Conservation (phyloP, 106 monocot species). For the Dioscorea dumetorum region DNA sequence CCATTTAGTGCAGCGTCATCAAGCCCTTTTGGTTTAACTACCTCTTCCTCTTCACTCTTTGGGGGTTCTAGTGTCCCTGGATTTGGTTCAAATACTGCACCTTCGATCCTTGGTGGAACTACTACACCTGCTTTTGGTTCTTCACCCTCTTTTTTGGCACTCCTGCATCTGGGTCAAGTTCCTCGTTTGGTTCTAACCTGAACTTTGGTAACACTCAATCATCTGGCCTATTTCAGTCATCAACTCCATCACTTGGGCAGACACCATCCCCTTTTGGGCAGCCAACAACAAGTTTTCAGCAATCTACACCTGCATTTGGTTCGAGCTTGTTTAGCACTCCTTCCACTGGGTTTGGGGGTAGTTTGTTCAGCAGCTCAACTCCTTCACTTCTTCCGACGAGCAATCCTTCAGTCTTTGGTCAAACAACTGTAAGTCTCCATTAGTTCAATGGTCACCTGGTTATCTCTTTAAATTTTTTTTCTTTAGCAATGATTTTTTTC, state of each 20-base stretch:
- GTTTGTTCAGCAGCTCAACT: slow-evolving; percentile 70
- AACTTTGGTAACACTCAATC: slow-evolving; percentile 73
- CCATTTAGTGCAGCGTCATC: slow-evolving; percentile 56
- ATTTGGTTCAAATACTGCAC: slow-evolving; percentile 46
- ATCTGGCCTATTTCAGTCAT: slow-evolving; percentile 69
- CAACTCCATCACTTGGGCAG: slow-evolving; percentile 52
- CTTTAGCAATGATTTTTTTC: slow-evolving; percentile 1
- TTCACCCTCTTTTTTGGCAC: slow-evolving; percentile 49
- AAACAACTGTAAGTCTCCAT: slow-evolving; percentile 51
- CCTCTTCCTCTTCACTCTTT: slow-evolving; percentile 57
- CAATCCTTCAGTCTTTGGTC: slow-evolving; percentile 48
- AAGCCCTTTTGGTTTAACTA: slow-evolving; percentile 60
- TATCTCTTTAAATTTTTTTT: neutral
- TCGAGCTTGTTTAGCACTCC: slow-evolving; percentile 56
- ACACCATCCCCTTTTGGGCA: slow-evolving; percentile 74
- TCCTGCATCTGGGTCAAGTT: slow-evolving; percentile 36
- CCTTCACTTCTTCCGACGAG: slow-evolving; percentile 42
- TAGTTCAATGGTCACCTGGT: neutral
- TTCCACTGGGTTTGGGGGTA: slow-evolving; percentile 74
- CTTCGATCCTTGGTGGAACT: slow-evolving; percentile 50
- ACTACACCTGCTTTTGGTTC: slow-evolving; percentile 51
- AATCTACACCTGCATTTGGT: slow-evolving; percentile 40
- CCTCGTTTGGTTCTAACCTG: slow-evolving; percentile 61
- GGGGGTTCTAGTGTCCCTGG: slow-evolving; percentile 25
- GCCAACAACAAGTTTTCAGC: slow-evolving; percentile 49